Evolutionary conservation across 176 grass and related monocot species (phyloP), one percentile per base, ranked within the genome.

Genomic region (Alloteropsis semialata): DNA sequence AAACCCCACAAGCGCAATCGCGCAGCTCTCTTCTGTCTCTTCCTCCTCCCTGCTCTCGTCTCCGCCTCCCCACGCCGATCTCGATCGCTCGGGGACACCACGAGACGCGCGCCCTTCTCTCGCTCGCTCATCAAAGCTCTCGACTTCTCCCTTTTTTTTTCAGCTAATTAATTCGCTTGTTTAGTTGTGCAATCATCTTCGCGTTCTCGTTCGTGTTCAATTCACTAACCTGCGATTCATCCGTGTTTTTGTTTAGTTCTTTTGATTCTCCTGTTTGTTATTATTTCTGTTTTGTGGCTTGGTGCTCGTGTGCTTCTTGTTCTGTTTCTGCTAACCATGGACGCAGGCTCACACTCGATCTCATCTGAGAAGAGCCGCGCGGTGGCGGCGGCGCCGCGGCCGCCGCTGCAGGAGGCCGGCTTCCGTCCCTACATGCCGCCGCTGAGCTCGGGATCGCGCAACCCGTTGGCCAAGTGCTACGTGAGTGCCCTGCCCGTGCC

Each of bases 381-480:
- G n/a, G n/a, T n/a, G n/a, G 58, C 44, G 43, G 77, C 72, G 21
- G 77, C 55, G 28, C 79, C 87, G 10, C 84, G 86, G 6, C 78
- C 69, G 44, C 77, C 89, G 42, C 81, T 91, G 42, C 89, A 89
- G 78, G 92, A 91, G 55, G 89, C 90, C 6, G 76, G 59, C 0
- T 82, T 67, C 18, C 79, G 87, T 51, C 89, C 89, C 30, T 91
- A 87, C 84, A 84, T 94, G 66, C 87, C 84, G 18, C 46, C 89
- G 44, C 84, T 91, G 53, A 80, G 72, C 84, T 70, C 81, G 18
- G 80, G 73, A 34, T 76, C 87, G 0, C 61, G 82, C 58, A 92
- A 92, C 58, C 90, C 86, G 83, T 69, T 76, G 39, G 82, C 84
- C 76, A 89, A 89, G 87, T 86, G 84, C 79, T 84, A 89, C 56